phyloP scores from a whole-genome alignment of 2,329 filamentous ascomycete genomes.

The Phoma sp. region DNA sequence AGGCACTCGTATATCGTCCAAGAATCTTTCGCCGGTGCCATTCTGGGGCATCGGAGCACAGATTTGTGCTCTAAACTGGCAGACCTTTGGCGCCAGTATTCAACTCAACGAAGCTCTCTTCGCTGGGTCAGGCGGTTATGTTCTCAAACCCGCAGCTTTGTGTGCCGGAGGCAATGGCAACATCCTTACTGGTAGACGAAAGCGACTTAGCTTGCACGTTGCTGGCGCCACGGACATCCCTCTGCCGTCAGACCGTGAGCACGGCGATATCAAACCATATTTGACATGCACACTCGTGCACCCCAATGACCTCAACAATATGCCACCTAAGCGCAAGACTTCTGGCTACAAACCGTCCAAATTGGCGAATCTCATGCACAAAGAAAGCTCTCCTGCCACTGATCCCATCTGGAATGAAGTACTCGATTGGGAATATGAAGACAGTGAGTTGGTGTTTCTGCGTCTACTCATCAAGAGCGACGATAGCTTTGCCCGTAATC shows the following conservation, averaged over 20 bases:
- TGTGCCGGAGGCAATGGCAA: conserved; percentile 62
- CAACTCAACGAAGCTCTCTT: conserved; percentile 74
- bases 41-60: conserved; percentile 73
- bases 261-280: conserved; percentile 64
- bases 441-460: conserved; percentile 69
- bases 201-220: conserved; percentile 63
- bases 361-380: conserved; percentile 61
- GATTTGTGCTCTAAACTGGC: conserved; percentile 73
- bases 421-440: conserved; percentile 71
- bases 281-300: conserved; percentile 69
- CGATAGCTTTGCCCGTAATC: conserved; percentile 66
- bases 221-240: conserved; percentile 69
- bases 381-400: conserved; percentile 63
- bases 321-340: conserved; percentile 67
- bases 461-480: conserved; percentile 71
- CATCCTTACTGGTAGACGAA: conserved; percentile 54
- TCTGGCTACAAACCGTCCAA: conserved; percentile 65
- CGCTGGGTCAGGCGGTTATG: conserved; percentile 67
- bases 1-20: conserved; percentile 70
- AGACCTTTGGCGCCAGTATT: conserved; percentile 69
- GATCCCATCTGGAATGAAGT: conserved; percentile 71
- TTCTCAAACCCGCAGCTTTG: conserved; percentile 68
- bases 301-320: conserved; percentile 57
- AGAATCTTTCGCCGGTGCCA: conserved; percentile 66
- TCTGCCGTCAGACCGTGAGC: conserved; percentile 55